Percentiles rank a stretch among this genome's conserved stretches.
Evolutionary conservation across 1,139 yeast genomes (phyloP).

Genomic region (Nakaseomyces glabratus): DNA sequence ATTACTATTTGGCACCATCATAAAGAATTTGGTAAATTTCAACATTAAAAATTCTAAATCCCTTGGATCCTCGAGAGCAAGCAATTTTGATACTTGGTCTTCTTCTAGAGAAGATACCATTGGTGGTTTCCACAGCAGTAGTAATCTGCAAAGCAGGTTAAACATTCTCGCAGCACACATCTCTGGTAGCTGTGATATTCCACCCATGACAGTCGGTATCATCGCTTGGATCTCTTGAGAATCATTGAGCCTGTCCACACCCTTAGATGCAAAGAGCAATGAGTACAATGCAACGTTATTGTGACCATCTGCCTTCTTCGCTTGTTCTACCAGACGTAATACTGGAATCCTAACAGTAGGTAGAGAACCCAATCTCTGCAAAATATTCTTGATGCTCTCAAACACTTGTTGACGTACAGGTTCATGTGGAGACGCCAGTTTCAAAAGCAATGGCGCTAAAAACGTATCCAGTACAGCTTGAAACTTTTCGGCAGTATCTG

Average conservation of each 20-base stretch:
- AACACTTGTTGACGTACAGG: conserved; percentile 63
- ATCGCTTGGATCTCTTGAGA: conserved; percentile 32
- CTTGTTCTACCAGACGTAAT: conserved; percentile 52
- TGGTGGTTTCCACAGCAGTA: conserved; percentile 45
- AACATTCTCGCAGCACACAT: conserved; percentile 52
- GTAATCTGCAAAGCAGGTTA: conserved; percentile 47
- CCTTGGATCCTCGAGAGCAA: conserved; percentile 28
- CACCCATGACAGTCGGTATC: conserved; percentile 42
- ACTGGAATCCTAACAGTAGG: conserved; percentile 51
- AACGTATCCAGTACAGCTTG: conserved; percentile 53
- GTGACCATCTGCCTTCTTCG: conserved; percentile 43
- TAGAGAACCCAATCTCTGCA: conserved; percentile 60
- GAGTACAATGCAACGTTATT: conserved; percentile 56
- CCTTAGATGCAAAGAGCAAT: conserved; percentile 56
- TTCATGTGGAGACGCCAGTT: conserved; percentile 62
- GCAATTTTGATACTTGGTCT: conserved; percentile 31
- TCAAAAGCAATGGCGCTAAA: conserved; percentile 68
- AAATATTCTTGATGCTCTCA: conserved; percentile 55
- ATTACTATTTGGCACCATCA: conserved; percentile 41
- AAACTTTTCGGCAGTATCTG: conserved; percentile 58
- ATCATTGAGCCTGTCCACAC: conserved; percentile 42
- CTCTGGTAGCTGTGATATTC: conserved; percentile 35
- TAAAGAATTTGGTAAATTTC: conserved; percentile 47
- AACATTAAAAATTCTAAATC: conserved; percentile 38
- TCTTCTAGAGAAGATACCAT: conserved; percentile 40